Percentiles rank a stretch among this genome's conserved stretches.
Conservation (phyloP, 169 alveolate genomes). For the Eimeria acervulina region DNA sequence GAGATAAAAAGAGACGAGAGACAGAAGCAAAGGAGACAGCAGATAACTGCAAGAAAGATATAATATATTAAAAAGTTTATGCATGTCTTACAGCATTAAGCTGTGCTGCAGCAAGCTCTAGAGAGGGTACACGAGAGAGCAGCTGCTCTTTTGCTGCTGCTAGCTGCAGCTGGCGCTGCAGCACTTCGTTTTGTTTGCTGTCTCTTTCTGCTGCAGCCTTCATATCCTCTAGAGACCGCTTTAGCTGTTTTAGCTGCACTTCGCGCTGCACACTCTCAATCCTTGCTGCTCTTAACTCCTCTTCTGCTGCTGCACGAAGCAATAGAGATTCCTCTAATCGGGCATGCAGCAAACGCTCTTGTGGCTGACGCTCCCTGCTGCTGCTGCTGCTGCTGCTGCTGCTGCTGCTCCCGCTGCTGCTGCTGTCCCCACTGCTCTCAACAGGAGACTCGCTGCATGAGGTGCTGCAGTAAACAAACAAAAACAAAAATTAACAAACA, state of each 20-base stretch:
- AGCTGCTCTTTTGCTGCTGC: conserved; percentile 18
- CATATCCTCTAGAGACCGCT: conserved; percentile 52
- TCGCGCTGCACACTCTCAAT: conserved; percentile 42
- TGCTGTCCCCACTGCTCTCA: conserved; percentile 24
- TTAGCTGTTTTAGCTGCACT: conserved; percentile 54
- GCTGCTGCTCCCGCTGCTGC: not conserved
- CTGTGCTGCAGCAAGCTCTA: conserved; percentile 58
- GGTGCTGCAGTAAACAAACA: not conserved
- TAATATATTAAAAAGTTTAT: no score
- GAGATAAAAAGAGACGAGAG: no score
- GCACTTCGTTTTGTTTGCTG: conserved; percentile 26
- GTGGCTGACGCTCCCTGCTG: conserved; percentile 23
- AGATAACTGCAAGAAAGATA: no score
- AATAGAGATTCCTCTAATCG: conserved; percentile 68
- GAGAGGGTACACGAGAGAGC: conserved; percentile 51
- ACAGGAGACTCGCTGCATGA: no score
- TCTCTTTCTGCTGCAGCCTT: conserved; percentile 48
- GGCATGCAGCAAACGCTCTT: conserved; percentile 49
- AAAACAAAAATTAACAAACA: not conserved
- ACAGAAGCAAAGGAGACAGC: no score
- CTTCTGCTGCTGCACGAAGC: conserved; percentile 71
- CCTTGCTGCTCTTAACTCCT: conserved; percentile 33
- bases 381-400: conserved; percentile 41
- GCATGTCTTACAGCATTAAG: conserved; percentile 29
- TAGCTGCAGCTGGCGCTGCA: conserved; percentile 69